Evolutionary conservation across 2,329 filamentous ascomycete genomes (phyloP), one percentile per base, ranked within the genome.

Genomic region (Apiospora malaysiana): DNA sequence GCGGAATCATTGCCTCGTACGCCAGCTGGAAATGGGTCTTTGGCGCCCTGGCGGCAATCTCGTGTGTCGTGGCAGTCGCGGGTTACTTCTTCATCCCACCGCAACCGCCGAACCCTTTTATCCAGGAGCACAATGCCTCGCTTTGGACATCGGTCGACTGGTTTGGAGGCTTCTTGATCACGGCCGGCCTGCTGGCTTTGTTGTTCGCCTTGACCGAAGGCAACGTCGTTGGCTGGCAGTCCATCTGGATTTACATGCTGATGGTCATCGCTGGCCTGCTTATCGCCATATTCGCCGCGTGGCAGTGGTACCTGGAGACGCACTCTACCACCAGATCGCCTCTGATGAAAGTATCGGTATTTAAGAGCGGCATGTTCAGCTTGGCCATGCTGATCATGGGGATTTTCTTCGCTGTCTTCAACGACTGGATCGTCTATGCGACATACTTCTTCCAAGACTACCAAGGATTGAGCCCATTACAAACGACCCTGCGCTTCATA

Each of bases 401-500:
- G 0, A 79, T 93, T 1, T 93, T 92, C 81, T 93, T 91, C 75
- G 86, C 87, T 23, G 83, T 85, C 1, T 93, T 93, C 81, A 92
- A 91, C 81, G 90, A 91, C 78, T 92, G 87, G 74, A 81, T 92
- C 49, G 84, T 93, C 72, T 92, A 87, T 75, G 87, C 90, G 1
- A 93, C 91, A 5, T 93, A 91, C 79, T 92, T 89, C 80, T 93
- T 89, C 79, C 91, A 93, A 79, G 86, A 91, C 73, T 93, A 88
- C 77, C 90, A 91, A 75, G 87, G 85, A 0, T 83, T 90, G 1
- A 85, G 84, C 0, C 83, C 90, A 0, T 82, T 93, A n/a, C 87
- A 92, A 73, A 93, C 91, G 0, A 92, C 90, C 16, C 78, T 93
- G 10, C 89, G 90, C 3, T 93, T 93, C 78, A 83, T 93, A 10